These are phyloP conservation scores for Boletellus ananiceps DNA, from an alignment of 768 basidiomycete genomes.

Conservation along the genomic window DNA sequence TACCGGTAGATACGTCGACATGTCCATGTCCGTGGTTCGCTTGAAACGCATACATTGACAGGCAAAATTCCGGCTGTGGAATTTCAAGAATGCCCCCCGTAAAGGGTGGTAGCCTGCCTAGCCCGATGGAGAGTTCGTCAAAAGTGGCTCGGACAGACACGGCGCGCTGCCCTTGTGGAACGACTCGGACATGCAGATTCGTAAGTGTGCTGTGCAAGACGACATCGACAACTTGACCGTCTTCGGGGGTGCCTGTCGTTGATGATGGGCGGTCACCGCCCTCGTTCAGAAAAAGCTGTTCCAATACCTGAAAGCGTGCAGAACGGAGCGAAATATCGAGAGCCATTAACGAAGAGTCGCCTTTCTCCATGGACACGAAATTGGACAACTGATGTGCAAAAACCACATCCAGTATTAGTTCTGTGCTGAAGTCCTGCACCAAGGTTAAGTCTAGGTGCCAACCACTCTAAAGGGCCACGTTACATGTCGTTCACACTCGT, in stretches of 20 bases:
- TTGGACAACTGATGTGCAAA: constrained; percentile 37
- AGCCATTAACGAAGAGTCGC: constrained; percentile 19
- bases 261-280: neutral
- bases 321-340: constrained; percentile 43
- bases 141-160: constrained; percentile 7
- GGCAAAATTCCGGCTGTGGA: constrained; percentile 17
- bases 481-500: constrained; percentile 47
- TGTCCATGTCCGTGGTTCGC: constrained; percentile 9
- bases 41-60: constrained; percentile 19
- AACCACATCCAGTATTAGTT: constrained; percentile 39
- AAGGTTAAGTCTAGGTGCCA: constrained; percentile 5
- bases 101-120: constrained; percentile 8
- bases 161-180: neutral
- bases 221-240: constrained; percentile 14
- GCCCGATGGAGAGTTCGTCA: constrained; percentile 15
- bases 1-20: constrained; percentile 19
- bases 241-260: neutral
- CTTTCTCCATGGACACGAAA: constrained; percentile 24
- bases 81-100: neutral
- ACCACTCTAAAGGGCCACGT: constrained; percentile 14
- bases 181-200: constrained; percentile 14
- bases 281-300: constrained; percentile 35
- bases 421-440: constrained; percentile 34
- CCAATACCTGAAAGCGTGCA: constrained; percentile 40
- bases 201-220: constrained; percentile 14